Base-by-base conservation (phyloP, 768 basidiomycete species). In the Kondoa subrosea region DNA sequence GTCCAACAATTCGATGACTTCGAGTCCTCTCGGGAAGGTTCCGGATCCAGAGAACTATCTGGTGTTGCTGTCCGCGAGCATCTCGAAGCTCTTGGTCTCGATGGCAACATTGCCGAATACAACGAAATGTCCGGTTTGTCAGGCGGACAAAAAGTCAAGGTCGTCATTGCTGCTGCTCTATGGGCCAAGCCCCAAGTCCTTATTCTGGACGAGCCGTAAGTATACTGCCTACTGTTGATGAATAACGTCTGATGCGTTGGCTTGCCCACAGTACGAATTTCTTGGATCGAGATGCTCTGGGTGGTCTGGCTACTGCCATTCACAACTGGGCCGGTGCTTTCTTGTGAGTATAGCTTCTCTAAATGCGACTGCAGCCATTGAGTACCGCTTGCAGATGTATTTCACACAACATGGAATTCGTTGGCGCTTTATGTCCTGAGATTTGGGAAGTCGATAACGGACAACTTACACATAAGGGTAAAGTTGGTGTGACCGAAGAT, bases 91-190 rank as follows among this genome's bases (percentile, higher is more conserved):
- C 89, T 97, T 72, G 93, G 92, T 34, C 81, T 97, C 50, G 90
- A 96, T 78, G 92, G 92, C 57, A 90, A 96, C 79, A 96, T 96
- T 69, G 92, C 92, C 14, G 90, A 95, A 78, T 96, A 97, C 79
- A 93, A 95, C 75, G 92, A 97, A 79, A 91, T 96, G 75, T 83
- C 84, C 34, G 92, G 93, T 50, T 80, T 96, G 58, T 92, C 89
- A 21, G 93, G 93, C 78, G 92, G 91, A 69, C 92, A 97, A 77
- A 96, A 97, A 79, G 95, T 97, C 66, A 75, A 75, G 72, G 79
- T 80, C 67, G 79, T 79, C 72, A 78, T 80, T 69, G 92, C 87
- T 17, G 92, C 92, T 30, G 91, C 92, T 76, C 81, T 95, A 67
- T 96, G 92, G 90, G 91, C 90, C 78, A 91, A 91, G 75, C 89